Conservation (phyloP, 345 rosid genomes). For the Populus nigra region DNA sequence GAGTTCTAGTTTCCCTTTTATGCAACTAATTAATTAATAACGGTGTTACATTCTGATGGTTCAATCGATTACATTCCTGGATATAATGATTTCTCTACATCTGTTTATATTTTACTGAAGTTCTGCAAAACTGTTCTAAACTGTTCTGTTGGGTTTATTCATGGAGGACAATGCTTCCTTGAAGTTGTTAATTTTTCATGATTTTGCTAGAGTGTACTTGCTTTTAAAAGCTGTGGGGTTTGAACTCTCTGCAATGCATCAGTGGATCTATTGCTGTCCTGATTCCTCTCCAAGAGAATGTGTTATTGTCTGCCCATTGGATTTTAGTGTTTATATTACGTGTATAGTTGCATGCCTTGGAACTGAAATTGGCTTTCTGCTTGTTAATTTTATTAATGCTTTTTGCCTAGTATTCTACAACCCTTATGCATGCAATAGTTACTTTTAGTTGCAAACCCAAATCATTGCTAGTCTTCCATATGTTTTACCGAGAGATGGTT, state of each 20-base stretch:
- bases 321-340: background rate
- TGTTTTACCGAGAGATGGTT: background rate
- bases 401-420: background rate
- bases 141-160: background rate
- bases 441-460: background rate
- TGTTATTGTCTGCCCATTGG: background rate
- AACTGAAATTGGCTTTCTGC: background rate
- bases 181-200: background rate
- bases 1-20: constrained; percentile 16
- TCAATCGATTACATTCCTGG: background rate
- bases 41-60: background rate
- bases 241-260: background rate
- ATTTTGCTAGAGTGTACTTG: background rate
- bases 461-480: background rate
- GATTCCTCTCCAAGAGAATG: background rate
- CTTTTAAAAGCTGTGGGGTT: background rate
- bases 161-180: background rate
- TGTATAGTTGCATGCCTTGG: background rate
- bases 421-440: background rate
- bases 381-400: background rate
- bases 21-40: constrained; percentile 24
- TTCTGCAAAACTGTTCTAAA: background rate
- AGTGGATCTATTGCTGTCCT: background rate
- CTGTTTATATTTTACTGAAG: background rate
- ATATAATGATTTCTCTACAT: background rate